Evolutionary conservation across 352 stramenopile genomes (phyloP).

Genomic region (Globisporangium cederbergense): DNA sequence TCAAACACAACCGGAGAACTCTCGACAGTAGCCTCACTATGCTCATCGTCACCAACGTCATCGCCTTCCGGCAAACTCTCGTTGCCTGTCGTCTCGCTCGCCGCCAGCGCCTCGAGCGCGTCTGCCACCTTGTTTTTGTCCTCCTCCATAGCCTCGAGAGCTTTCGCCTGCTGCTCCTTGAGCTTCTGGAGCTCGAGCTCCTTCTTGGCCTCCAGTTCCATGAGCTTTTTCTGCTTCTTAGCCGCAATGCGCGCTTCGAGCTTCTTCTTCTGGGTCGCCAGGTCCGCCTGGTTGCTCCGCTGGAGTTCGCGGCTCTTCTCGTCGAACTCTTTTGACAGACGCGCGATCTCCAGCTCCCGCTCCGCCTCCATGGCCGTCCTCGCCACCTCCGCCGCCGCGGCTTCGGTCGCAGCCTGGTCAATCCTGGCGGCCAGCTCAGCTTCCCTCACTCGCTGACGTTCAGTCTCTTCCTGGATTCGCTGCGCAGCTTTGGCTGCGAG

Average conservation of each 20-base stretch:
- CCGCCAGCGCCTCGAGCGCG: conserved; percentile 17
- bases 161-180: conserved; percentile 37
- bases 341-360: conserved; percentile 46
- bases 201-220: conserved; percentile 67
- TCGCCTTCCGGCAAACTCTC: not conserved
- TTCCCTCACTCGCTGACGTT: conserved; percentile 48
- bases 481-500: conserved; percentile 28
- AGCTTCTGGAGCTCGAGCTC: conserved; percentile 52
- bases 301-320: conserved; percentile 55
- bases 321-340: conserved; percentile 61
- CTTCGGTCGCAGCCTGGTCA: conserved; percentile 32
- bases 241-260: conserved; percentile 67
- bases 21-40: not conserved
- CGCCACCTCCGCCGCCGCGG: conserved; percentile 33
- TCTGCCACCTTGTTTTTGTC: conserved; percentile 30
- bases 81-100: not conserved
- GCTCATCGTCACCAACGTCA: not conserved
- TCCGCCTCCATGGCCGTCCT: conserved; percentile 46
- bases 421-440: conserved; percentile 36
- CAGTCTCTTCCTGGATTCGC: conserved; percentile 50
- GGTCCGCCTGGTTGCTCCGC: conserved; percentile 55
- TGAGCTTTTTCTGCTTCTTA: conserved; percentile 75
- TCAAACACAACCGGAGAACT: not conserved
- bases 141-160: conserved; percentile 30
- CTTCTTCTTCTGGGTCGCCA: conserved; percentile 58